Conservation (phyloP, 2,329 filamentous ascomycete species). For the Scortechinia acanthostroma region DNA sequence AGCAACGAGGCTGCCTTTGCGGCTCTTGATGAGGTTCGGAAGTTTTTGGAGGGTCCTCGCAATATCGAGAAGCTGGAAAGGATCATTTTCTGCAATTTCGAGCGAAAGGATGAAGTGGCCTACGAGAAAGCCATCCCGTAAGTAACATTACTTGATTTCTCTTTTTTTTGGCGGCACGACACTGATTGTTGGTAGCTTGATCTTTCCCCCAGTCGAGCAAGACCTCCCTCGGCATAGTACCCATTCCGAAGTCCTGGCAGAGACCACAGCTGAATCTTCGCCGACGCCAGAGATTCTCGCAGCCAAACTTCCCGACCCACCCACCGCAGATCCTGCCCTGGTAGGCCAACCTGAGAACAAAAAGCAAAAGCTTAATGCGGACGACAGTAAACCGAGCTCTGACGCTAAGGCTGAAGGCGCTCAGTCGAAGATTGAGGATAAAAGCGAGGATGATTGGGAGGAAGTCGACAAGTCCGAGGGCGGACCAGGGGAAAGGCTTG, state of each 20-base stretch:
- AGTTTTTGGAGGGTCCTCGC: conserved; percentile 15
- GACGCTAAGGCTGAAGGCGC: too few relatives aligned
- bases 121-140: conserved; percentile 57
- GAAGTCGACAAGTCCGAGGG: neutral
- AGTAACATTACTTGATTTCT: too few relatives aligned
- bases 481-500: neutral
- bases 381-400: neutral
- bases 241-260: too few relatives aligned
- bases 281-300: neutral
- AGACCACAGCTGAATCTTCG: neutral
- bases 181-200: neutral
- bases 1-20: conserved; percentile 48
- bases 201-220: neutral
- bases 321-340: neutral
- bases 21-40: conserved; percentile 34
- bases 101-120: conserved; percentile 52
- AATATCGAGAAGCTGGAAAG: conserved; percentile 38
- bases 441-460: neutral
- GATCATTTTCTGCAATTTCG: conserved; percentile 63
- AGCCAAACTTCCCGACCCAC: neutral
- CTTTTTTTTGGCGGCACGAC: neutral
- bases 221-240: neutral
- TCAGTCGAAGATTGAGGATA: neutral
- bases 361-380: neutral
- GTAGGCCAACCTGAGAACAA: neutral